Base-by-base conservation (phyloP, 306 rosid species). In the Inga leiocalycina region DNA sequence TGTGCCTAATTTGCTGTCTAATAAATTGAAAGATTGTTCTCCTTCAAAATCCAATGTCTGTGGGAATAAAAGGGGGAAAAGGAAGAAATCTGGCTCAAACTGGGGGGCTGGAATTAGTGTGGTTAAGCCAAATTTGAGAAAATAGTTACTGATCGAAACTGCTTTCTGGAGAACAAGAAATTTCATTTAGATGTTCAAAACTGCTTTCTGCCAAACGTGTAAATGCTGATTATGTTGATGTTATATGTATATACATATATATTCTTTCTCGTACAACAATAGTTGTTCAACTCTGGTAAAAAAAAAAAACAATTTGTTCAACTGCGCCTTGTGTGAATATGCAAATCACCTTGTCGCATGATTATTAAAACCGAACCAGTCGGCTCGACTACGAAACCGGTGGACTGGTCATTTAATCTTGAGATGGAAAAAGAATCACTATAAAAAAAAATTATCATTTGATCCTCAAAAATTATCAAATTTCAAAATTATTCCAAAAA, bases 51-150 rank as follows among this genome's bases (percentile, higher is more conserved):
- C 88, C 37, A 82, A 49, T 83, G 19, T 77, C 45, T 84, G 87
- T n/a, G 77, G 71, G 87, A 88, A 74, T 24, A 88, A 85, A 74
- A 90, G 89, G 80, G 85, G 84, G 52, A 81, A 88, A 81, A 90
- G 78, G 87, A 85, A 81, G 82, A 90, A 77, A 67, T 67, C 78
- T 30, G 75, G 87, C 75, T 77, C 80, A 14, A 82, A 71, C 64
- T 82, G 86, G 78, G 54, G 62, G 77, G 65, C 30, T 35, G 35
- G 80, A 57, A 71, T 35, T 68, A 20, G 6, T 46, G n/a, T 11
- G 70, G 67, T 64, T 80, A 56, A 81, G 71, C 74, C 69, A 81
- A 75, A 82, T 61, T 51, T 2, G 10, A 73, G 14, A 68, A 57
- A 66, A 22, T 76, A 51, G n/a, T 72, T 72, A 35, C 49, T 51